Evolutionary conservation across 768 basidiomycete genomes (phyloP), one percentile per base, ranked within the genome.

Genomic region (Lentinula guzmanii): DNA sequence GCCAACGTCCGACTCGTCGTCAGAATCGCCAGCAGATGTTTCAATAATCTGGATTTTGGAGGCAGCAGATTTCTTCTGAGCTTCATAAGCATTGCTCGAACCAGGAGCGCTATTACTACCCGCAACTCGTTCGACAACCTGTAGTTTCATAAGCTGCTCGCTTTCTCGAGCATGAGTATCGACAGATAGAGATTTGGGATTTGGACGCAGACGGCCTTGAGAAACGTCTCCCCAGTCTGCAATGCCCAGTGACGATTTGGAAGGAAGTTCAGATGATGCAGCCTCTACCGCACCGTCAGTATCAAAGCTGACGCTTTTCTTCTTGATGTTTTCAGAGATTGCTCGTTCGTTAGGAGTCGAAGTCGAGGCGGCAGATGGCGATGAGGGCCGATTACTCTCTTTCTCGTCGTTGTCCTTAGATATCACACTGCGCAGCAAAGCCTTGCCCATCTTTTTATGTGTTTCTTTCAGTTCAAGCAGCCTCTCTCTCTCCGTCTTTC

Each of bases 381-480:
- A 11, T 24, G 50, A 51, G 2, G 33, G 37, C 21, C 18, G 56
- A 43, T 72, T 71, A 33, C 76, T 74, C 39, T 74, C 79, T 42
- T 58, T 21, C 18, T 28, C 34, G 6, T 39, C 37, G 41, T 72
- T 67, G 60, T 76, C 76, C 56, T 71, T 76, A 16, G 76, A 71
- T 5, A 77, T 71, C 60, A 82, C 68, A 60, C 79, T 79, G 51
- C 71, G 70, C 43, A 91, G 61, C 42, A 92, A 75, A 0, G 88
- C 84, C 65, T 79, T 84, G 2, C 89, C 90, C 88, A 93, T 90
- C 74, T 84, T 89, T 76, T 84, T 88, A 70, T 90, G 89, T 69
- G 90, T 73, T 61, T 86, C 79, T 61, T 75, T 77, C 1, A 76
- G 74, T 21, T 73, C 74, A 62, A 76, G 75, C 33, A 75, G 58